Conservation (phyloP, 768 basidiomycete species). For the Rhizopogon salebrosus region DNA sequence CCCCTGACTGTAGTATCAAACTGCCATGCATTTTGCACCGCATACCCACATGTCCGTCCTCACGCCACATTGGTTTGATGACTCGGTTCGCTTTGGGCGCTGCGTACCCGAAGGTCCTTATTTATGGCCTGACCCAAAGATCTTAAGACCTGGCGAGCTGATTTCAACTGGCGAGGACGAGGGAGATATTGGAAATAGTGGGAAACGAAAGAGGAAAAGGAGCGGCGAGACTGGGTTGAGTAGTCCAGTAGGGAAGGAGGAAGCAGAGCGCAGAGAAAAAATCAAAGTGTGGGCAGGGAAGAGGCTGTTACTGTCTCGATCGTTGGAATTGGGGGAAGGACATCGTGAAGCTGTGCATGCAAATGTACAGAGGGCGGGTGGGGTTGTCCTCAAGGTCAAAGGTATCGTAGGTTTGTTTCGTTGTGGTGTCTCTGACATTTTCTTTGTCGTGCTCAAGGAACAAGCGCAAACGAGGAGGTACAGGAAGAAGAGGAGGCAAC, state of each 20-base stretch:
- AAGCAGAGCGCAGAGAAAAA: constrained; percentile 12
- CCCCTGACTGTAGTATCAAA: constrained; percentile 29
- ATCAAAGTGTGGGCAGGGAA: constrained; percentile 51
- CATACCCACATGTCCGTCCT: constrained; percentile 60
- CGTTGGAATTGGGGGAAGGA: constrained; percentile 46
- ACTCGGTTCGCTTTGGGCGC: constrained; percentile 56
- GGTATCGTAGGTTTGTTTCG: constrained; percentile 21
- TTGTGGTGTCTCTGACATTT: background rate
- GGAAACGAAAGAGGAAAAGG: constrained; percentile 18
- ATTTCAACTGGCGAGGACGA: constrained; percentile 12
- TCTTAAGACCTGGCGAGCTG: constrained; percentile 30
- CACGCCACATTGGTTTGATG: constrained; percentile 93
- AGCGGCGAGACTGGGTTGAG: constrained; percentile 15
- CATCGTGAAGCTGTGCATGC: constrained; percentile 52
- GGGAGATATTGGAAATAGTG: constrained; percentile 10
- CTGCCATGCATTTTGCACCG: constrained; percentile 52
- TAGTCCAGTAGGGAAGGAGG: constrained; percentile 14
- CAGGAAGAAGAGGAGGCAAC: constrained; percentile 33
- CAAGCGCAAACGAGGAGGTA: constrained; percentile 25
- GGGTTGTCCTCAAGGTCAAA: constrained; percentile 47
- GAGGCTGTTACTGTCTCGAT: constrained; percentile 55
- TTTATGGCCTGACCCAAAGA: constrained; percentile 68
- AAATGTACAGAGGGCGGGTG: constrained; percentile 59
- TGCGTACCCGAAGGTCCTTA: constrained; percentile 51
- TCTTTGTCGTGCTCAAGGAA: constrained; percentile 11